Base-by-base conservation (phyloP, 306 rosid genomes). In the Albizia julibrissin region DNA sequence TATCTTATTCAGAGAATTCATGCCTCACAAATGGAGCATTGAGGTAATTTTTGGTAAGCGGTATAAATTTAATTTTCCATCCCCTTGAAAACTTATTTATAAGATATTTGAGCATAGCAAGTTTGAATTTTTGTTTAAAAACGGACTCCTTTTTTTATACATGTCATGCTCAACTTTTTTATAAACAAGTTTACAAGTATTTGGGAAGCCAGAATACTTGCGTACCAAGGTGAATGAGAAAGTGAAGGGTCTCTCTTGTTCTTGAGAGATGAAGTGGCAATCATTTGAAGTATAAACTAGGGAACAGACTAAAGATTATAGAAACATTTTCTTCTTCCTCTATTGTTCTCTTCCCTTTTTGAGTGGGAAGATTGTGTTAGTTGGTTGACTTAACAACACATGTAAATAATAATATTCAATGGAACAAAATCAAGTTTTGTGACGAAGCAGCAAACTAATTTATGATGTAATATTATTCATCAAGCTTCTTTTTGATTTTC, bases 381-480 rank as follows among this genome's bases (percentile, higher is more conserved):
- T 39, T 79, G 50, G 86, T 64, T 82, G 52, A 29, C 39, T 79
- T 84, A 81, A 61, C 79, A 73, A 59, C 79, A 84, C 86, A 39
- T 85, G 97, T 88, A 87, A 85, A 93, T 91, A 72, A 16, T 82
- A 52, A 74, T 80, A 71, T 83, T 88, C 43, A 66, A 72, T 16
- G 37, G 2, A 81, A 82, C 80, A 80, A 86, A 83, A 85, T 78
- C 76, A 85, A 85, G 74, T 85, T 87, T 92, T 87, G 82, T 85
- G 81, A 68, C 75, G 61, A 49, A 75, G 49, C 42, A 39, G 79
- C 40, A 84, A 79, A 74, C 67, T 84, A 46, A 44, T 80, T 75
- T 26, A 39, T 27, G 83, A 0, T 54, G 43, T 82, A 59, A 8
- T 61, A 84, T 42, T 64, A 49, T 73, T 84, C 61, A 44, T 81